Evolutionary conservation across 1,139 yeast species (phyloP), one percentile per base, ranked within the genome.

Genomic region (Yamadazyma aaseri): DNA sequence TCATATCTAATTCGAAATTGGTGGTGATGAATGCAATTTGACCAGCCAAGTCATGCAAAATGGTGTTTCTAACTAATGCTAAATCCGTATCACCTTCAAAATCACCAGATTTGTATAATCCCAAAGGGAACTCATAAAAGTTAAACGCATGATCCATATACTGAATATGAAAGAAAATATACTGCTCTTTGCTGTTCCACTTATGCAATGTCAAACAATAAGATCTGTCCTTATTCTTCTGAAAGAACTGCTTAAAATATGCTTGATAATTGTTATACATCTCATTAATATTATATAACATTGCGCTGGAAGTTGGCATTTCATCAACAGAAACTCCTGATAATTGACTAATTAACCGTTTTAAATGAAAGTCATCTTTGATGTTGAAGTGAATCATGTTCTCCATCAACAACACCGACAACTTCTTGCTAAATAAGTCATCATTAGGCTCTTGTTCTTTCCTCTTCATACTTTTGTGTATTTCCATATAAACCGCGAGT

Each of bases 141-240:
- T 38, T 34, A 31, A 41, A 54, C 6, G 41, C 32, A 1, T 44
- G 39, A 33, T 50, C 44, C 24, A 53, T 43, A 33, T 47, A 55
- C 20, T 49, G 55, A 16, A 48, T 42, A 31, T 50, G 45, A 17
- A 50, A 39, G 32, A 55, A 53, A 8, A 54, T 39, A 31, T 41
- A 49, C 6, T 50, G 46, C 9, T 45, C 34, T 4, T 35, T 30
- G 16, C 44, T 44, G n/a, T 41, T 36, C 58, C 58, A 55, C 25
- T 50, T 45, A 40, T 57, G 58, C 23, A 50, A 44, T 3, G 58
- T 50, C 8, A 58, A 28, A 2, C 53, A 42, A 10, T 55, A 40
- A 17, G 38, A 39, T n/a, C 42, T 27, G 16, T 42, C 38, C 10
- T 35, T 33, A 4, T 37, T 32, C 12, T 31, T 38, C n/a, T 29